Conservation (phyloP, 2,329 filamentous ascomycete genomes). For the Thielaviopsis ethacetica region DNA sequence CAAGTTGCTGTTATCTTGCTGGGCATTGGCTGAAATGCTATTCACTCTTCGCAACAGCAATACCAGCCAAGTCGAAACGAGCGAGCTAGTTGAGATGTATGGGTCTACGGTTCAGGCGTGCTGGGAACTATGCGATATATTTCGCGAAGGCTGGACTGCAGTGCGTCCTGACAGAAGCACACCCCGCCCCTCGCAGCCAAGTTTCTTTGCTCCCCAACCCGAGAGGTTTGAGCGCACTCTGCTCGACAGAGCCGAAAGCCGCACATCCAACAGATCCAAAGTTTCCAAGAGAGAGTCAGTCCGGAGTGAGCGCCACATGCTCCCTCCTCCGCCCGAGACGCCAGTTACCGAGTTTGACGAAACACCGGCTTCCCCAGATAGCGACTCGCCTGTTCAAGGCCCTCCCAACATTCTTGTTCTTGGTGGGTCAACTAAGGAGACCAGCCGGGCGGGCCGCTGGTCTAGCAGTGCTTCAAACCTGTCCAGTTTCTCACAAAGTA, state of each 20-base stretch:
- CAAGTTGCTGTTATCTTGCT: conserved; percentile 68
- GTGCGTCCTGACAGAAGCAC: conserved; percentile 74
- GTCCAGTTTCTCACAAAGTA: conserved; percentile 62
- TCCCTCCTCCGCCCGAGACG: conserved; percentile 53
- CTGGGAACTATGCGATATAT: conserved; percentile 88
- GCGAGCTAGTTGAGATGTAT: conserved; percentile 56
- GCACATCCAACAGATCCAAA: conserved; percentile 33
- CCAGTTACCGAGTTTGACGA: conserved; percentile 94
- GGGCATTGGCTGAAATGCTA: conserved; percentile 82
- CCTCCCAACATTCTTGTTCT: conserved; percentile 81
- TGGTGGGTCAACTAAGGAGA: conserved; percentile 43
- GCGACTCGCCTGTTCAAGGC: conserved; percentile 42
- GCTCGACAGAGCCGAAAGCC: conserved; percentile 22
- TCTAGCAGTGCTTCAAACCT: conserved; percentile 66
- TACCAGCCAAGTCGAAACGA: conserved; percentile 52
- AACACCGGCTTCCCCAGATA: conserved; percentile 66
- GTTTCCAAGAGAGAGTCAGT: conserved; percentile 35
- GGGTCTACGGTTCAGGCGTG: conserved; percentile 82
- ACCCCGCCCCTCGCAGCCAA: conserved; percentile 63
- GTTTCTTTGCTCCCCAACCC: conserved; percentile 42
- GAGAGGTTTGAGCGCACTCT: conserved; percentile 19
- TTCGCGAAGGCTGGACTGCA: conserved; percentile 82
- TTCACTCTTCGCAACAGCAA: conserved; percentile 77
- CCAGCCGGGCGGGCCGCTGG: conserved; percentile 53
- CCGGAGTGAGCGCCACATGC: conserved; percentile 24